phyloP scores from a whole-genome alignment of 352 stramenopile genomes.

The Globisporangium abappressorium region DNA sequence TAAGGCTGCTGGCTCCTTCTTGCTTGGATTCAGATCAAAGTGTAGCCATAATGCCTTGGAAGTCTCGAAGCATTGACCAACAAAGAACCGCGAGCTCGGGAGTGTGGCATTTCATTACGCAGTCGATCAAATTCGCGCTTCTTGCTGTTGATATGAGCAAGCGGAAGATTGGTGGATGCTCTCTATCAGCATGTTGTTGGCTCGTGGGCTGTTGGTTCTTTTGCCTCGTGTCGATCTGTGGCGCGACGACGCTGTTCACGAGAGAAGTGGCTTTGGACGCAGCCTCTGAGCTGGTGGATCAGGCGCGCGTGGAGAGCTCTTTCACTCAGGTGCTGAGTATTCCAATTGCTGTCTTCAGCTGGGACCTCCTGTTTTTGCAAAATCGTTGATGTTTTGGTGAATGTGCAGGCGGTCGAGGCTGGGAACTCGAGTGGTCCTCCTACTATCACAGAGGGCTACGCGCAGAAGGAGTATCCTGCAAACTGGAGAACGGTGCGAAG shows the following conservation, averaged over 20 bases:
- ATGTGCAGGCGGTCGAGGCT: neutral
- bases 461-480: neutral
- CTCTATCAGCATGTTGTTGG: neutral
- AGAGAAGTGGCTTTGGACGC: slow-evolving; percentile 7
- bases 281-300: neutral
- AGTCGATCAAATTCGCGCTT: neutral
- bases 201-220: neutral
- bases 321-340: neutral
- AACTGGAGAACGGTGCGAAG: neutral
- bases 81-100: neutral
- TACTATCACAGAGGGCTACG: neutral
- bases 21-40: neutral
- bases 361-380: too few relatives aligned
- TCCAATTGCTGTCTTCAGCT: neutral
- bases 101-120: neutral
- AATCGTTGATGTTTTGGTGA: neutral
- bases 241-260: neutral
- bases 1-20: neutral
- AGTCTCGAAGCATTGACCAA: neutral
- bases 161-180: neutral
- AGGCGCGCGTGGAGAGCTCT: neutral
- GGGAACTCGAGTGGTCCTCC: neutral
- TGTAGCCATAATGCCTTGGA: neutral
- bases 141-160: neutral
- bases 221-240: neutral